A percentile compares a stretch with the other conserved stretches of the same genome.
These are phyloP conservation scores for Russula sp. DNA, from an alignment of 768 basidiomycete genomes.

Conservation along the genomic window DNA sequence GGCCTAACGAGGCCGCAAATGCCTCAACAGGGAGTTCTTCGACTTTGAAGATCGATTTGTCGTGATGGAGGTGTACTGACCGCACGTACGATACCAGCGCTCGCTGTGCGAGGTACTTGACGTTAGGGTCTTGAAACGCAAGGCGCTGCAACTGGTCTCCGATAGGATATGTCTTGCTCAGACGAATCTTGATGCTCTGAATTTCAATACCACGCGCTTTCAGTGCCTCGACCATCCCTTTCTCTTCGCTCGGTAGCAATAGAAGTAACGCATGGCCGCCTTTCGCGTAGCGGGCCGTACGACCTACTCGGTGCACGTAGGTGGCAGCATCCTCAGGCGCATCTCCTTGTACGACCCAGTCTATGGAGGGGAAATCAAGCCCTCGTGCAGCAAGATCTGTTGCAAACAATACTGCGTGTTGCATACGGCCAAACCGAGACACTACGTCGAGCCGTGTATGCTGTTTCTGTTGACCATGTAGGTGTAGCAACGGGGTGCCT, in stretches of 20 bases:
- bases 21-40: constrained; percentile 73
- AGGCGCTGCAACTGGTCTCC: constrained; percentile 87
- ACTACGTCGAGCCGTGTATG: constrained; percentile 80
- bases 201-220: constrained; percentile 65
- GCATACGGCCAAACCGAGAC: constrained; percentile 72
- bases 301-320: constrained; percentile 94
- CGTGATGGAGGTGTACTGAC: constrained; percentile 87
- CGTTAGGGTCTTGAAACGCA: constrained; percentile 91
- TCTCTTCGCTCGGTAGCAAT: constrained; percentile 85
- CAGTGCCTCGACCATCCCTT: constrained; percentile 75
- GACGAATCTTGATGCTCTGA: constrained; percentile 80
- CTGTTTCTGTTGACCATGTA: constrained; percentile 97
- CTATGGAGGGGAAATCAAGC: constrained; percentile 91
- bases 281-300: constrained; percentile 91
- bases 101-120: constrained; percentile 93
- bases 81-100: constrained; percentile 95
- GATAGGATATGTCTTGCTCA: constrained; percentile 80
- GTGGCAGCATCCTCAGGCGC: constrained; percentile 97
- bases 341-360: constrained; percentile 96
- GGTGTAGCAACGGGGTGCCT: constrained; percentile 83
- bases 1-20: constrained; percentile 84
- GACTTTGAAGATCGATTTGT: constrained; percentile 89
- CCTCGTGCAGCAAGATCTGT: constrained; percentile 97
- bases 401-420: constrained; percentile 84
- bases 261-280: constrained; percentile 82